These are phyloP conservation scores for Erysimum cheiri DNA, from an alignment of 441 rosid species.

Conservation along the genomic window DNA sequence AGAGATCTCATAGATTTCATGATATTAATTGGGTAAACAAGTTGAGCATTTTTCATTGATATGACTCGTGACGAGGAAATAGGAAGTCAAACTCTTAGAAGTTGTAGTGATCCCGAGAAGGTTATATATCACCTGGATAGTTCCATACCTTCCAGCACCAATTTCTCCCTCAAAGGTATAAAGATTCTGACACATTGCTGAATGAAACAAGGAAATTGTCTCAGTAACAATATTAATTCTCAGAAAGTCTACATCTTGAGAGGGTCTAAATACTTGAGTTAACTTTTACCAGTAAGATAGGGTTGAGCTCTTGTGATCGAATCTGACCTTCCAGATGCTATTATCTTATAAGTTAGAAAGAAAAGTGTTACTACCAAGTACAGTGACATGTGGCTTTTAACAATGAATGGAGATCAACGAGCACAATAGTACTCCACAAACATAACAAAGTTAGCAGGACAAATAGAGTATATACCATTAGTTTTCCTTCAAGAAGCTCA, in stretches of 20 bases:
- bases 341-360: slow-evolving; percentile 52
- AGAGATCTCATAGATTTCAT: slow-evolving; percentile 16
- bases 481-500: slow-evolving; percentile 62
- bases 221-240: slow-evolving; percentile 17
- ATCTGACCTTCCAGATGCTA: slow-evolving; percentile 84
- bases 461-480: slow-evolving; percentile 57
- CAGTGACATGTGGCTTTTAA: neutral
- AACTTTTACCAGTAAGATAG: slow-evolving; percentile 72
- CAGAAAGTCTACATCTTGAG: slow-evolving; percentile 29
- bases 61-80: slow-evolving; percentile 15
- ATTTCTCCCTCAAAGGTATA: slow-evolving; percentile 80
- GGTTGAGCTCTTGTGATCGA: slow-evolving; percentile 80
- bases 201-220: slow-evolving; percentile 35
- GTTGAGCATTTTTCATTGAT: slow-evolving; percentile 20
- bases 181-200: slow-evolving; percentile 81
- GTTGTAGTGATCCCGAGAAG: slow-evolving; percentile 8
- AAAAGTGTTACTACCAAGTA: slow-evolving; percentile 35
- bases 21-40: neutral
- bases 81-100: slow-evolving; percentile 18
- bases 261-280: slow-evolving; percentile 28
- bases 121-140: slow-evolving; percentile 40
- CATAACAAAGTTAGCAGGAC: slow-evolving; percentile 25
- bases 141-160: slow-evolving; percentile 84
- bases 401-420: slow-evolving; percentile 33
- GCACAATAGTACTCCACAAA: slow-evolving; percentile 21